These are phyloP conservation scores for Zizania latifolia DNA, from an alignment of 176 grass and related monocot genomes.

Conservation along the genomic window DNA sequence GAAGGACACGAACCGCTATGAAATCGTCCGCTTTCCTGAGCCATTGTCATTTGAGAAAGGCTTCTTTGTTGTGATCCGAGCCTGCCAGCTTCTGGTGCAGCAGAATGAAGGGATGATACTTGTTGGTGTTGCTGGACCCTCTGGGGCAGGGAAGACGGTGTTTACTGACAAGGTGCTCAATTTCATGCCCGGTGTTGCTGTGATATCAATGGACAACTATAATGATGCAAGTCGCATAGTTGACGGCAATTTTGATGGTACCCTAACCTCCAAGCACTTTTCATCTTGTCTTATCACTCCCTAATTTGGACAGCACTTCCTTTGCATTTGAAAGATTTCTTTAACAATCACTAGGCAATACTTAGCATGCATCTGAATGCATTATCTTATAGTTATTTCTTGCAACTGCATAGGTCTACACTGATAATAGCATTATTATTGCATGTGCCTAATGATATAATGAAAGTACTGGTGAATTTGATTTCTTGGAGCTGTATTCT, in stretches of 20 bases:
- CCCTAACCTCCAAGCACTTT: conserved; percentile 3
- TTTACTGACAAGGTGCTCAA: conserved; percentile 94
- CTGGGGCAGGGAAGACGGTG: conserved; percentile 90
- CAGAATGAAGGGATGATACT: conserved; percentile 86
- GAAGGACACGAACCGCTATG: conserved; percentile 70
- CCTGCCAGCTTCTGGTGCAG: conserved; percentile 79
- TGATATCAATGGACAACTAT: conserved; percentile 99
- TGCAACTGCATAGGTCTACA: conserved; percentile 12
- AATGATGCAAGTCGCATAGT: conserved; percentile 84
- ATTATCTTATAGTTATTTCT: conserved; percentile 6
- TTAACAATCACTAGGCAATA: not conserved
- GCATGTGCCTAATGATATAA: not conserved
- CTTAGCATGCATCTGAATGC: not conserved
- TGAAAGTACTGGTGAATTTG: not conserved
- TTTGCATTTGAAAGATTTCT: not conserved
- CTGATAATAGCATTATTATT: not conserved
- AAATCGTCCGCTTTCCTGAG: conserved; percentile 75
- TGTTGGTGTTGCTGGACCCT: conserved; percentile 82
- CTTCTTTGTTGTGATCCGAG: conserved; percentile 87
- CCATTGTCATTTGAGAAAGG: conserved; percentile 92
- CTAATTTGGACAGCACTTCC: not conserved
- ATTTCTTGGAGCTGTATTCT: not conserved
- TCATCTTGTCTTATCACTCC: not conserved
- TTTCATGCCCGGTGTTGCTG: conserved; percentile 84
- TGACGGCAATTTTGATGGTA: conserved; percentile 99